Evolutionary conservation across 2,329 filamentous ascomycete genomes (phyloP), one percentile per base, ranked within the genome.

Genomic region (Fusarium musae): DNA sequence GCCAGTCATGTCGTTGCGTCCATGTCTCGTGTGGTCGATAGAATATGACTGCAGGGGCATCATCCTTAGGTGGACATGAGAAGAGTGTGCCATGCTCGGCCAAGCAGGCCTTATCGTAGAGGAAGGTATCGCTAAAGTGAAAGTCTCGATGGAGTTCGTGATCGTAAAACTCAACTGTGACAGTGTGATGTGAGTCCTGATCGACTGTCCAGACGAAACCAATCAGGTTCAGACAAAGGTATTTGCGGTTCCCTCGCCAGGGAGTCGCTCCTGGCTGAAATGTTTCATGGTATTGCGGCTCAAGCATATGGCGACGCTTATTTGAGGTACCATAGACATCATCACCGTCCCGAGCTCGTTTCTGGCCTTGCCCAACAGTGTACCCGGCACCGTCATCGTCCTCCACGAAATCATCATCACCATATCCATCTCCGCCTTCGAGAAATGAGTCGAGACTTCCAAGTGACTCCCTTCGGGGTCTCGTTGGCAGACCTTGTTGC

Each of bases 91-190:
- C 96, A 63, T 93, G 91, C 65, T 97, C 93, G 76, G 93, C 91
- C 64, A 99, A 86, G 78, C 96, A 98, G 26, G 96, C 96, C 82
- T 97, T 98, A 83, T 99, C 96, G 82, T 98, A 98, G 8, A 95
- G 87, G 80, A 95, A 98, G 2, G 95, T 96, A 80, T 99, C 96
- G 17, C 95, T 98, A 81, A 99, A 98, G 84, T 98, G 96, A 78
- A 98, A 98, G 81, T 98, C 95, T 53, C 96, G 90, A 80, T 97
- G 93, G 66, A 93, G 91, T 75, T 97, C 95, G 66, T 95, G 93
- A 81, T 99, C 97, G 80, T 98, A 98, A 81, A 99, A 99, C 78
- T 98, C 96, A 4, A 98, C 95, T 0, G 95, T 98, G 16, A 99
- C 92, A 4, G 96, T 99, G 80, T 98, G 91, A 77, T 96, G 93